A percentile compares a stretch with the other conserved stretches of the same genome.
These are phyloP conservation scores for Ascochyta clinopodiicola DNA, from an alignment of 2,329 filamentous ascomycete species.

Conservation along the genomic window DNA sequence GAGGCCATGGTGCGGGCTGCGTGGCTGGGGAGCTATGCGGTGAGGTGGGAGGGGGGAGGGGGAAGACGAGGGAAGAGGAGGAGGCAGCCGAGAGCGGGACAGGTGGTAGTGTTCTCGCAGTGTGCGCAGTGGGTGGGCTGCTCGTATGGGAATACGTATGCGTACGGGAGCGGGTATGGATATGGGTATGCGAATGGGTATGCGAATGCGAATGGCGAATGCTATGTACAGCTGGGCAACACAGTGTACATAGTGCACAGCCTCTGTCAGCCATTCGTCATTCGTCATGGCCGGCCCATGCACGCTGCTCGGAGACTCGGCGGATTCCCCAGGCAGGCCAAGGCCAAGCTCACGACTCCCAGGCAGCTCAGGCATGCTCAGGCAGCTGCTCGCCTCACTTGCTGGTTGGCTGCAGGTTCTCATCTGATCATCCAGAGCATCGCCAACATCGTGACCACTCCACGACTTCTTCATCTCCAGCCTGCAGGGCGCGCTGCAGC, in stretches of 20 bases:
- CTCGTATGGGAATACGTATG: neutral
- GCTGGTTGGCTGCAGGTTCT: constrained; percentile 10
- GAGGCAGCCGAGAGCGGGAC: neutral
- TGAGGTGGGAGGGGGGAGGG: constrained; percentile 6
- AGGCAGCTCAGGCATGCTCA: neutral
- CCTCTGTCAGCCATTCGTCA: constrained; percentile 2
- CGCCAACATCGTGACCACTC: neutral
- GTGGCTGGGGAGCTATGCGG: constrained; percentile 7
- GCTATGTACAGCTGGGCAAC: constrained; percentile 8
- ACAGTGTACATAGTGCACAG: neutral
- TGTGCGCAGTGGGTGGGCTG: constrained; percentile 2
- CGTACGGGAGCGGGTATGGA: too few species aligned
- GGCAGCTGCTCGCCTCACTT: constrained; percentile 26
- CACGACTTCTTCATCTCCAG: neutral
- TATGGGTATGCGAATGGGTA: neutral
- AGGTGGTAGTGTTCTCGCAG: constrained; percentile 4
- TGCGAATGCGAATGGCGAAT: neutral
- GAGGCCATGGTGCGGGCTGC: constrained; percentile 67
- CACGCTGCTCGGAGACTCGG: neutral
- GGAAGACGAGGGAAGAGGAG: constrained; percentile 4
- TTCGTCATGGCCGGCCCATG: too few species aligned
- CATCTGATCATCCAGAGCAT: neutral
- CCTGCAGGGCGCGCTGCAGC: neutral
- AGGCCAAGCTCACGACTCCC: neutral
- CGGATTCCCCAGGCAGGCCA: neutral